Evolutionary conservation across 495 filamentous ascomycete species (phyloP).

Genomic region (Penicillium cosmopolitanum): DNA sequence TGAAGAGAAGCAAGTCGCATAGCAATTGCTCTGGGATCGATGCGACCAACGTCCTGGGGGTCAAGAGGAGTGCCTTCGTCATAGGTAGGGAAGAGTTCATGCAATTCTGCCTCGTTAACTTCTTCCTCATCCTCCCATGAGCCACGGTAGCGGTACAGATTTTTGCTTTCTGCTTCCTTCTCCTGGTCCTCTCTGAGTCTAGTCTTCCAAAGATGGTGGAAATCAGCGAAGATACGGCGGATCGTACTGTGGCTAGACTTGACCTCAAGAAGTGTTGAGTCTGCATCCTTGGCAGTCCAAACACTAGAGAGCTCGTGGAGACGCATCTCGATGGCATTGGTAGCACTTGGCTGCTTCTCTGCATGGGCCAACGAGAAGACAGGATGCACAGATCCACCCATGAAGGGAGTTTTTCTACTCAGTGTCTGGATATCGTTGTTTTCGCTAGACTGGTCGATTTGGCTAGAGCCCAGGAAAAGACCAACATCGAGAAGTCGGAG

Average conservation of each 20-base stretch:
- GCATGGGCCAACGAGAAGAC: slow-evolving; percentile 20
- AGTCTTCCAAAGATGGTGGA: slow-evolving; percentile 78
- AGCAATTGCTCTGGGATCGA: slow-evolving; percentile 51
- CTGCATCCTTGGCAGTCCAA: slow-evolving; percentile 38
- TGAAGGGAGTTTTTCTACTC: slow-evolving; percentile 62
- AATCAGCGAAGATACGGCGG: slow-evolving; percentile 60
- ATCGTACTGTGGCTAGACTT: slow-evolving; percentile 35
- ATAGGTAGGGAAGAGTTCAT: slow-evolving; percentile 79
- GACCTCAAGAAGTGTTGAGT: slow-evolving; percentile 36
- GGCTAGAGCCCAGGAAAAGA: slow-evolving; percentile 58
- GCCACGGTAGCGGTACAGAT: slow-evolving; percentile 81
- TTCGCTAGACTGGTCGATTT: slow-evolving; percentile 25
- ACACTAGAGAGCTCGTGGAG: slow-evolving; percentile 49
- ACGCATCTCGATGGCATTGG: slow-evolving; percentile 49
- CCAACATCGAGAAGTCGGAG: slow-evolving; percentile 80
- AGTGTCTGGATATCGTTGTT: slow-evolving; percentile 41
- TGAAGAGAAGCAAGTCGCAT: slow-evolving; percentile 57
- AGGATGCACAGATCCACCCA: slow-evolving; percentile 52
- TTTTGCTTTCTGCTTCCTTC: slow-evolving; percentile 67
- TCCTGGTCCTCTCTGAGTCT: slow-evolving; percentile 74
- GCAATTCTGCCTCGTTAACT: slow-evolving; percentile 74
- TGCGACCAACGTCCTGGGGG: slow-evolving; percentile 26
- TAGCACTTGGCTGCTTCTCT: slow-evolving; percentile 28
- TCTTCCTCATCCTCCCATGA: slow-evolving; percentile 73
- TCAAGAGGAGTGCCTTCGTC: slow-evolving; percentile 50